These are phyloP conservation scores for Starmerella geochares DNA, from an alignment of 805 yeast genomes.

Conservation along the genomic window DNA sequence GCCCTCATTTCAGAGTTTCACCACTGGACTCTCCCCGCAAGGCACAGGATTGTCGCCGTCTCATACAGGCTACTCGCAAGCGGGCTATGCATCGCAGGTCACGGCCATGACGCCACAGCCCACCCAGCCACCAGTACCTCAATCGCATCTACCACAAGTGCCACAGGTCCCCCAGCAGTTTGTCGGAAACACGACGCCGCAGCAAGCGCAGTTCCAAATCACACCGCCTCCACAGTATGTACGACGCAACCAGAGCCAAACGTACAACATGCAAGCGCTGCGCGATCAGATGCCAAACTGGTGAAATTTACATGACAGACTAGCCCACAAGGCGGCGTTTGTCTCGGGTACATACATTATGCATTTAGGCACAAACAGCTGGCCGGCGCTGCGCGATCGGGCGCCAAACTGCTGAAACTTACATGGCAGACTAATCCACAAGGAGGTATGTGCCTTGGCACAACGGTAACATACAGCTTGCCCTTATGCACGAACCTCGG, in stretches of 20 bases:
- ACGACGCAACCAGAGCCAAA: conserved; percentile 7
- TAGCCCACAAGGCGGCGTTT: too few relatives aligned
- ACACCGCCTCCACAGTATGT: conserved; percentile 15
- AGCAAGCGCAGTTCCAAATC: conserved; percentile 10
- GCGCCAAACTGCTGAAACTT: too few relatives aligned
- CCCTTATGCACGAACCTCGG: too few relatives aligned
- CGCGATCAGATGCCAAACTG: conserved; percentile 18
- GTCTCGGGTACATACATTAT: too few relatives aligned
- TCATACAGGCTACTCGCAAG: not conserved
- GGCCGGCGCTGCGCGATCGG: too few relatives aligned
- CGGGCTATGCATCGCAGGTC: too few relatives aligned
- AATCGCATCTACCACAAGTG: not conserved
- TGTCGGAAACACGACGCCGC: not conserved
- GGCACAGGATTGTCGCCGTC: conserved; percentile 3
- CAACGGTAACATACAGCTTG: too few relatives aligned
- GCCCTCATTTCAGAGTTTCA: conserved; percentile 1
- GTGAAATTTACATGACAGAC: not conserved
- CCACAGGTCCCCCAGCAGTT: conserved; percentile 3
- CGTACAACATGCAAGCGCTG: conserved; percentile 20
- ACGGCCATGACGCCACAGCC: not conserved
- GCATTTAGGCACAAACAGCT: too few relatives aligned
- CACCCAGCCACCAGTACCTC: not conserved
- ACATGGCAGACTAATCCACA: too few relatives aligned
- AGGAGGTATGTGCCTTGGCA: too few relatives aligned
- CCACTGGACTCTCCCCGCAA: conserved; percentile 10